Conservation (phyloP, 2,329 filamentous ascomycete genomes). For the Fusarium subglutinans region DNA sequence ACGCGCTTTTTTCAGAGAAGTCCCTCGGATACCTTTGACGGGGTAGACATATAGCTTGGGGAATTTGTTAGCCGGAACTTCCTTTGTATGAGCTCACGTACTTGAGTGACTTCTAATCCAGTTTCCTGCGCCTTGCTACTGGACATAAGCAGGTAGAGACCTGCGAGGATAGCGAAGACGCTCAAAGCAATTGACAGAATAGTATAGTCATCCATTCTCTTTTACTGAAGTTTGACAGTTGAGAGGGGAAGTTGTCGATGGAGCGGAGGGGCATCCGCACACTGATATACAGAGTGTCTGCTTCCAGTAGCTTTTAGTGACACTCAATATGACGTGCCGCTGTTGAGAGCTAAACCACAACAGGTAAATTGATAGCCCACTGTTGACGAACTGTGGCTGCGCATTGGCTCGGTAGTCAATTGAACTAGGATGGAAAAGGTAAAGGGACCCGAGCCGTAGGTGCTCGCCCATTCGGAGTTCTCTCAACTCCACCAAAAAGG, state of each 20-base stretch:
- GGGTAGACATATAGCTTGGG: slow-evolving; percentile 38
- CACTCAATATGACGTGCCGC: neutral
- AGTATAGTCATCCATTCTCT: neutral
- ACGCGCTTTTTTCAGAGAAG: slow-evolving; percentile 7
- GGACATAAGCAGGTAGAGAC: neutral
- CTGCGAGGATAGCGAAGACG: neutral
- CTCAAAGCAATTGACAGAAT: neutral
- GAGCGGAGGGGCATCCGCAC: neutral
- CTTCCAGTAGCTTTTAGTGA: neutral
- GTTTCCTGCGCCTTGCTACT: neutral
- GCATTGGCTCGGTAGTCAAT: neutral
- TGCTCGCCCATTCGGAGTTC: too few species aligned
- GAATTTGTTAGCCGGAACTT: neutral
- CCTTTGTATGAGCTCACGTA: neutral
- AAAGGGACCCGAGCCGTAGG: neutral
- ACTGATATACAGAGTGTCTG: neutral
- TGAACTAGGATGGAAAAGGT: neutral
- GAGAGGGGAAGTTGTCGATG: neutral
- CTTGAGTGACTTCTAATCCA: slow-evolving; percentile 31
- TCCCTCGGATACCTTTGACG: slow-evolving; percentile 34
- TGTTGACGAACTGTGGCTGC: neutral
- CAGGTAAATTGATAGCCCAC: neutral
- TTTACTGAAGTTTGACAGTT: too few species aligned
- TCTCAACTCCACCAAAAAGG: rapidly evolving
- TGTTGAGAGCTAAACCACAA: neutral